Evolutionary conservation across 495 filamentous ascomycete species (phyloP), one percentile per base, ranked within the genome.

Genomic region (Neurospora sp.): DNA sequence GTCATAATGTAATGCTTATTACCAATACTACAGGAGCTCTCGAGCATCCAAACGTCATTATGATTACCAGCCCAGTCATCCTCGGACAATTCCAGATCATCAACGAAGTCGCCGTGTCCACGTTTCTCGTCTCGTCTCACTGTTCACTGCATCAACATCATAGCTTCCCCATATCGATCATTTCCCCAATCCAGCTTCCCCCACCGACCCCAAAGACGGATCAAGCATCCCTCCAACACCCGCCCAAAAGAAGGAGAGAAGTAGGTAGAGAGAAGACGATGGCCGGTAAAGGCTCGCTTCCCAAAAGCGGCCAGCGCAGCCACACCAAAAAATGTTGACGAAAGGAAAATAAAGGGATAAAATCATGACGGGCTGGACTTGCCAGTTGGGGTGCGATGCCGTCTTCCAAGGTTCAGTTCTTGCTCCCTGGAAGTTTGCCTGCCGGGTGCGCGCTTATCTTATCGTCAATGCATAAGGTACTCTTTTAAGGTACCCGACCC

Each of bases 1-100:
- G 27, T 35, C 22, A 61, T 61, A 61, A 35, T 61, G 53, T 61
- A 61, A 61, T 61, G 53, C 53, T 35, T 61, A 61, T 35, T 61
- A 61, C 53, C 53, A 35, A 16, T 61, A 61, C 53, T 61, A 61
- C 12, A 61, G 22, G 6, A 35, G 2, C 14, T 61, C 35, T 16
- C 22, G 0, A 61, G 12, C 27, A 6, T 61, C 53, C 27, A 61
- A 31, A 1, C 27, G 22, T 35, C 12, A 61, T 61, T 61, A 61
- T 27, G 22, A 35, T 61, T 61, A 61, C 53, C 53, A 35, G 53
- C 14, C 10, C 53, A 8, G 53, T 35, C 22, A 14, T 59, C 48
- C 20, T 31, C 22, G 9, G 44, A 12, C n/a, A 14, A 59, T 7
- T 59, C 20, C 53, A 14, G 1, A 61, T 14, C 12, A 31, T 16